A percentile compares a stretch with the other conserved stretches of the same genome.
Evolutionary conservation across 2,329 filamentous ascomycete genomes (phyloP).

Genomic region (Aspergillus flavus): DNA sequence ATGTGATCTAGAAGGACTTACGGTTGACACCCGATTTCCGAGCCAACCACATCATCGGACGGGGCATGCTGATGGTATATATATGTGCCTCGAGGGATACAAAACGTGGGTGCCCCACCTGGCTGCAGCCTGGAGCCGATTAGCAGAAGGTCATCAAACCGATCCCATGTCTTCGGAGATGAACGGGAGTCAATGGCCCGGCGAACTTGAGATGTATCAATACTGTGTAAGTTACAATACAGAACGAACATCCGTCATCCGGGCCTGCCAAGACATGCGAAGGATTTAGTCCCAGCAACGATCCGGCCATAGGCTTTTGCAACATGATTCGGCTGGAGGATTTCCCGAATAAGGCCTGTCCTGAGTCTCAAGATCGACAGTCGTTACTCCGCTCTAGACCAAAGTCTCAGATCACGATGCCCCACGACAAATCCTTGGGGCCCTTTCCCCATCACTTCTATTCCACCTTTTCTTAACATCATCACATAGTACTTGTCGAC

Average conservation of each 20-base stretch:
- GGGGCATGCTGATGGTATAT: not conserved
- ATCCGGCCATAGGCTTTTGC: too few species aligned
- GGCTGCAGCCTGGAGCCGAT: not conserved
- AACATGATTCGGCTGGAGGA: not conserved
- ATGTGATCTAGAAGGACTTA: not conserved
- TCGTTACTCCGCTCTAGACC: not conserved
- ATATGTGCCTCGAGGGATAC: not conserved
- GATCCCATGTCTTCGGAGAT: not conserved
- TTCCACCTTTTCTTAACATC: not conserved
- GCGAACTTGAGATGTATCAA: not conserved
- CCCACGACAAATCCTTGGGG: not conserved
- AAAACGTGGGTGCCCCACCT: not conserved
- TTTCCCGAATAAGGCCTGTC: not conserved
- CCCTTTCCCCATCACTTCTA: not conserved
- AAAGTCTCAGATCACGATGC: not conserved
- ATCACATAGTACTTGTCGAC: not conserved
- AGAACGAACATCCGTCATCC: conserved; percentile 15
- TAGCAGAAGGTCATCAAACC: not conserved
- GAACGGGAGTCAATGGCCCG: not conserved
- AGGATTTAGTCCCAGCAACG: not conserved
- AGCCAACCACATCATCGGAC: not conserved
- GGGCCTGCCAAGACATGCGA: not conserved
- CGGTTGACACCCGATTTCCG: not conserved
- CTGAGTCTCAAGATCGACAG: not conserved
- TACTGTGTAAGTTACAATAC: not conserved